These are phyloP conservation scores for Croton laevigatus DNA, from an alignment of 441 rosid genomes.

Conservation along the genomic window DNA sequence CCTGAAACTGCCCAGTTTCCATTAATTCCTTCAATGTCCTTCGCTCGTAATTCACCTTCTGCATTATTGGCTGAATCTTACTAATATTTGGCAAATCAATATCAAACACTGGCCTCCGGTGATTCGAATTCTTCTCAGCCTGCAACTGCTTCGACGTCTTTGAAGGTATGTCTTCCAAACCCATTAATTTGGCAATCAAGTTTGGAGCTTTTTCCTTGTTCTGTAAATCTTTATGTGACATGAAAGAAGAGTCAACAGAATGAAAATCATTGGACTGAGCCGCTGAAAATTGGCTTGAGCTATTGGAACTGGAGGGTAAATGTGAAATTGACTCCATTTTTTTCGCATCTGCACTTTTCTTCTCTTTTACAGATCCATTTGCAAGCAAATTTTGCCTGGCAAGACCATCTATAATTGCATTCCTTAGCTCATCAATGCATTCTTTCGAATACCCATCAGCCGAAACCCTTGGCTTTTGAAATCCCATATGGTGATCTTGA, in stretches of 20 bases:
- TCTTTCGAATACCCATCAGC: conserved; percentile 50
- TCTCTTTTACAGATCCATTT: conserved; percentile 26
- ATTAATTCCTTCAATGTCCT: conserved; percentile 46
- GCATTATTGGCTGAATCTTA: conserved; percentile 31
- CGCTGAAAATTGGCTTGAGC: conserved; percentile 62
- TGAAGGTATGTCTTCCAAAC: conserved; percentile 62
- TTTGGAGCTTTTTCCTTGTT: conserved; percentile 43
- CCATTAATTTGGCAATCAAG: conserved; percentile 93
- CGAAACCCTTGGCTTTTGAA: conserved; percentile 33
- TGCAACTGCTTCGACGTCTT: conserved; percentile 31
- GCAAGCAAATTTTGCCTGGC: conserved; percentile 56
- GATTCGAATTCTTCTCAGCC: conserved; percentile 26
- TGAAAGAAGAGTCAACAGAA: conserved; percentile 39
- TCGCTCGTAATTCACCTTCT: conserved; percentile 27
- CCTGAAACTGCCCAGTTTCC: conserved; percentile 45
- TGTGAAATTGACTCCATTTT: conserved; percentile 39
- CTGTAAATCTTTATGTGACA: conserved; percentile 32
- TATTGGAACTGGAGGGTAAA: conserved; percentile 62
- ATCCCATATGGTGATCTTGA: conserved; percentile 20
- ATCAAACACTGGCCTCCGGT: conserved; percentile 27
- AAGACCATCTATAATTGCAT: conserved; percentile 54
- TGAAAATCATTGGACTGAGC: conserved; percentile 26
- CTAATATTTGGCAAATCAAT: conserved; percentile 35
- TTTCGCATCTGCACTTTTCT: conserved; percentile 24
- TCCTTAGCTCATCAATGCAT: conserved; percentile 59